Base-by-base conservation (phyloP, 1,284 basidiomycete species). In the Phylloporus sp. region DNA sequence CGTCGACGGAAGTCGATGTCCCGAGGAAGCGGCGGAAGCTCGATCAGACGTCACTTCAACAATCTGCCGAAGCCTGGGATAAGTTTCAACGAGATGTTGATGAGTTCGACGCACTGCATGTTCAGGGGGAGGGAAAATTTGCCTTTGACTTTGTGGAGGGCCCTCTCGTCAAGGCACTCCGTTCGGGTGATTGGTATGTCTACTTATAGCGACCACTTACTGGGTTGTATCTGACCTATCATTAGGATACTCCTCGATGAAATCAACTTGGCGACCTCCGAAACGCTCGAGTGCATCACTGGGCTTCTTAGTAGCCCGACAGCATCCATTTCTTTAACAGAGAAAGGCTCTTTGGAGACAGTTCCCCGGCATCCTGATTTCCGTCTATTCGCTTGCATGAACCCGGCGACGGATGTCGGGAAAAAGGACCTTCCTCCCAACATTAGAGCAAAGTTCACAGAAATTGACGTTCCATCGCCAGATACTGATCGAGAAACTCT, bases 341-440 rank as follows among this genome's bases (percentile, higher is more conserved):
- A 99, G 78, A 91, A 96, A 77, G 98, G 97, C 2, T 94, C 96
- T 39, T 82, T 99, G 66, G 95, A 97, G 75, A 94, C 95, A 1
- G 87, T 99, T 35, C 91, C 91, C 43, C 92, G 98, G 1, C 98
- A 99, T 79, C 91, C 95, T 25, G 92, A 98, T 74, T 99, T 99
- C 82, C 93, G 97, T 35, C 84, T 99, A 12, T 99, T 99, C 76
- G 97, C 96, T 3, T 99, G 98, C 79, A 99, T 99, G 98, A 99
- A 99, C 77, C 98, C 98, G 3, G 98, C 98, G 0, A 99, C 97
- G 4, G 98, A 99, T 72, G 95, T 99, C 27, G 98, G 98, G 64
- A 99, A 99, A 85, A 97, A 96, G 76, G 97, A 99, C 75, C 89
- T 99, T 2, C 95, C 96, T 15, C 91, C 94, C 1, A 93, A 93